These are phyloP conservation scores for Paradendryphiella salina DNA, from an alignment of 2,329 filamentous ascomycete species.

Conservation along the genomic window DNA sequence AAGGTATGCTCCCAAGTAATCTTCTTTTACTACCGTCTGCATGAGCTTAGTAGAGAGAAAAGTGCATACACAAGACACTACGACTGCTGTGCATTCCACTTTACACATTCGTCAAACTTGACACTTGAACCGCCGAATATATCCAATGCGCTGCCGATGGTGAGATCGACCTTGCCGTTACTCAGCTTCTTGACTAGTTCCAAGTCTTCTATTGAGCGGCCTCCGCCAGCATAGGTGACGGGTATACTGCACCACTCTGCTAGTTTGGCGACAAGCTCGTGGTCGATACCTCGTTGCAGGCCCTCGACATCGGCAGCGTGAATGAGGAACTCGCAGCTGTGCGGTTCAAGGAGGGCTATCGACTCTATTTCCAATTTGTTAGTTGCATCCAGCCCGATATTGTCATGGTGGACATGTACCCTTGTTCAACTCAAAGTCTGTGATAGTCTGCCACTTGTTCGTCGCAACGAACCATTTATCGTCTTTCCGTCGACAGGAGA, in stretches of 20 bases:
- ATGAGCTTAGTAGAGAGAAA: too few species aligned
- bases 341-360: conserved; percentile 79
- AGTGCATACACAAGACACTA: neutral
- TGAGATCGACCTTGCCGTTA: conserved; percentile 81
- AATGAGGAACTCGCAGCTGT: conserved; percentile 95
- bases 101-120: conserved; percentile 83
- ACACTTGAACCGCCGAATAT: conserved; percentile 91
- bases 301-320: conserved; percentile 97
- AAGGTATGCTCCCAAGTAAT: too few species aligned
- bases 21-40: too few species aligned
- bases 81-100: conserved; percentile 68
- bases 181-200: conserved; percentile 80
- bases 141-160: conserved; percentile 93
- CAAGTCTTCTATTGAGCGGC: conserved; percentile 77
- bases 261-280: conserved; percentile 74
- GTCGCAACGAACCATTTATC: conserved; percentile 94
- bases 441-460: conserved; percentile 98
- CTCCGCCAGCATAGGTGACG: conserved; percentile 96
- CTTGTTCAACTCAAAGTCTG: conserved; percentile 89
- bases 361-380: conserved; percentile 60
- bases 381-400: neutral
- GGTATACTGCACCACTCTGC: conserved; percentile 88
- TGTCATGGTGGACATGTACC: conserved; percentile 57
- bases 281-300: conserved; percentile 86
- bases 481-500: conserved; percentile 81